Conservation (phyloP, 2,329 filamentous ascomycete species). For the Tricladium varicosporioides region DNA sequence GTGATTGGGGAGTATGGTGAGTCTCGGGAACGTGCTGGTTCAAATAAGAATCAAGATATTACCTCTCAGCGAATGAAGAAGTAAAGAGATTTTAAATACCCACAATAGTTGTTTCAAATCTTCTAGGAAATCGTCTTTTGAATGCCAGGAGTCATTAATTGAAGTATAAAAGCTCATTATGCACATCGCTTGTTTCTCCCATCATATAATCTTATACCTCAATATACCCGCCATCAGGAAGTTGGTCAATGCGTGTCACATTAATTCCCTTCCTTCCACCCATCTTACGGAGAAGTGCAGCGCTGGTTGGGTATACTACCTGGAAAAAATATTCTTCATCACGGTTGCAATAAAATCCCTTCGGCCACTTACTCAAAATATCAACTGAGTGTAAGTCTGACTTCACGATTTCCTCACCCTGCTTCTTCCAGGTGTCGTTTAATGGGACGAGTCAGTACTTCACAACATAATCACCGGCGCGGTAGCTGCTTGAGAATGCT, state of each 20-base stretch:
- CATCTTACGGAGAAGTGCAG: conserved; percentile 35
- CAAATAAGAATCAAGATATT: too few species aligned
- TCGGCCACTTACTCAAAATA: conserved; percentile 40
- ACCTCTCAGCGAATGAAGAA: too few species aligned
- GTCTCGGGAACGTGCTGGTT: too few species aligned
- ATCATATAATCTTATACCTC: not conserved
- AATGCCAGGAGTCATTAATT: too few species aligned
- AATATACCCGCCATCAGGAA: conserved; percentile 29
- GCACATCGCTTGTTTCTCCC: too few species aligned
- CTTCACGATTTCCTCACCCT: conserved; percentile 39
- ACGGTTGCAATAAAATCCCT: conserved; percentile 38
- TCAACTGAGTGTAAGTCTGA: conserved; percentile 35
- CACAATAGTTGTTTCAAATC: too few species aligned
- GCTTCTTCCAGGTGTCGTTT: conserved; percentile 39
- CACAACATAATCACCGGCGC: conserved; percentile 45
- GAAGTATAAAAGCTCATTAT: not conserved
- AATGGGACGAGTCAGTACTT: conserved; percentile 47
- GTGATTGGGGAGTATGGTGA: too few species aligned
- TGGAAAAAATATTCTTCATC: conserved; percentile 44
- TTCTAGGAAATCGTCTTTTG: too few species aligned
- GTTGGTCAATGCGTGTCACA: conserved; percentile 38
- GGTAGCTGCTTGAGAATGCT: conserved; percentile 49
- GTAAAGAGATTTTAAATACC: too few species aligned
- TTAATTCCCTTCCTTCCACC: conserved; percentile 38
- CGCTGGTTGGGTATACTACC: conserved; percentile 41